phyloP scores from a whole-genome alignment of 495 filamentous ascomycete genomes.

The Friedmanniomyces simplex region DNA sequence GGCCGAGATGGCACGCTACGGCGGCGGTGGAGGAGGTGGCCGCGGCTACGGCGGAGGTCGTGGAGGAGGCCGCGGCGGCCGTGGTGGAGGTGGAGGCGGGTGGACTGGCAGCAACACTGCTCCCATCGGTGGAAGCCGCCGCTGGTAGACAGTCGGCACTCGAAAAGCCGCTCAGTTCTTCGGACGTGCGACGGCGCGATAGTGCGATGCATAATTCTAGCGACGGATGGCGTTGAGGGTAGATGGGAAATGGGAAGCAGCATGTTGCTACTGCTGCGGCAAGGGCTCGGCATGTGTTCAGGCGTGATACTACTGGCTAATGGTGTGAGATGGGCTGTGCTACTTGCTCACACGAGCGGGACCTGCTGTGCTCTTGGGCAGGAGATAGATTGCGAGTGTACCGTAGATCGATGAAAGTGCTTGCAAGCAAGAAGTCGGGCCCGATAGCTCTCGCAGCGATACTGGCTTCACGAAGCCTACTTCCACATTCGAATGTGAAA shows the following conservation, averaged over 20 bases:
- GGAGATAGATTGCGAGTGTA: background rate
- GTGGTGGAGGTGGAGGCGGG: slow-evolving; percentile 31
- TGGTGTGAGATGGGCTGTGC: background rate
- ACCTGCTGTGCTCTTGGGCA: background rate
- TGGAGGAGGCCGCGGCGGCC: slow-evolving; percentile 47
- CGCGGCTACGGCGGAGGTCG: slow-evolving; percentile 45
- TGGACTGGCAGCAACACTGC: slow-evolving; percentile 30
- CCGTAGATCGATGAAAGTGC: background rate
- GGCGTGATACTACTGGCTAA: background rate
- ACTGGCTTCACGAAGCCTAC: too few relatives aligned
- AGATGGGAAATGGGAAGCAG: background rate
- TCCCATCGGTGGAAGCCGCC: slow-evolving; percentile 29
- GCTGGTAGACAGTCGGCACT: slow-evolving; percentile 24
- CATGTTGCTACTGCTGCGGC: background rate
- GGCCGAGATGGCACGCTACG: slow-evolving; percentile 87
- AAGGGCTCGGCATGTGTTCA: background rate
- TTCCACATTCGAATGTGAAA: too few relatives aligned
- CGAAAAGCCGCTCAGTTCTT: background rate
- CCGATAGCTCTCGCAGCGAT: too few relatives aligned
- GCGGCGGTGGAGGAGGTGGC: slow-evolving; percentile 58
- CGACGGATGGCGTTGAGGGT: slow-evolving; percentile 1
- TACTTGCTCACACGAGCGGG: background rate
- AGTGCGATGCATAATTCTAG: background rate
- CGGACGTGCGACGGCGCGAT: background rate
- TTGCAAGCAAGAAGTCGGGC: background rate